Evolutionary conservation across 495 filamentous ascomycete genomes (phyloP).

Genomic region (Mycothermus thermophilus): DNA sequence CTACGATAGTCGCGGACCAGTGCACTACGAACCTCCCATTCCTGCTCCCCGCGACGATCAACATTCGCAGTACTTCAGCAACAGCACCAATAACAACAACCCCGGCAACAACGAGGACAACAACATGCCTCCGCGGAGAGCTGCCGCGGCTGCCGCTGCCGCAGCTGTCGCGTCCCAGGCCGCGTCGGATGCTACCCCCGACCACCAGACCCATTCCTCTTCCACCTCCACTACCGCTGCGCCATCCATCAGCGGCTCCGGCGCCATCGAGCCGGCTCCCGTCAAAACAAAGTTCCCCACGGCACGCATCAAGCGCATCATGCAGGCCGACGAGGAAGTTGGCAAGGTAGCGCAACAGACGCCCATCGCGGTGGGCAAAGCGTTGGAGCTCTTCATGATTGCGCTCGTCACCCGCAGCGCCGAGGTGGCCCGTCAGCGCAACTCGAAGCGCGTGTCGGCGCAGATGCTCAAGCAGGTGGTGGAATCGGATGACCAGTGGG

Average conservation of each 20-base stretch:
- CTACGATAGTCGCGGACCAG: too few species aligned
- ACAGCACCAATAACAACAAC: neutral
- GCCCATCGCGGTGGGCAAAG: constrained; percentile 87
- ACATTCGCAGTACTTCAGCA: too few species aligned
- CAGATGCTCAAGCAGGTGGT: constrained; percentile 85
- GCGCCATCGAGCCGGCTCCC: constrained; percentile 41
- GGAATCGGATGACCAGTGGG: constrained; percentile 71
- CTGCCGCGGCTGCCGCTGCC: constrained; percentile 9
- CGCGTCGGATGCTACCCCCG: neutral
- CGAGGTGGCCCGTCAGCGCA: constrained; percentile 62
- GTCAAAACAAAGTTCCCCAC: constrained; percentile 96
- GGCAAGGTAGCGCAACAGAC: constrained; percentile 97
- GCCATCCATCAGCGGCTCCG: constrained; percentile 6
- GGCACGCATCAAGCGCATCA: constrained; percentile 95
- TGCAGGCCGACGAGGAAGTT: constrained; percentile 98
- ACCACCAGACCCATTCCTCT: neutral
- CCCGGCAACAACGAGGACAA: neutral
- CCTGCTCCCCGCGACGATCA: too few species aligned
- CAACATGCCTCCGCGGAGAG: constrained; percentile 8
- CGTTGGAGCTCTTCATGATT: constrained; percentile 95
- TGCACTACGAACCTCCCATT: too few species aligned
- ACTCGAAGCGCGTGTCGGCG: constrained; percentile 78
- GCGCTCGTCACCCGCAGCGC: constrained; percentile 76
- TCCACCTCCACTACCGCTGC: neutral
- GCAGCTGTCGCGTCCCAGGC: constrained; percentile 1